Evolutionary conservation across 805 yeast species (phyloP).

Genomic region (Candida qinlingensis): DNA sequence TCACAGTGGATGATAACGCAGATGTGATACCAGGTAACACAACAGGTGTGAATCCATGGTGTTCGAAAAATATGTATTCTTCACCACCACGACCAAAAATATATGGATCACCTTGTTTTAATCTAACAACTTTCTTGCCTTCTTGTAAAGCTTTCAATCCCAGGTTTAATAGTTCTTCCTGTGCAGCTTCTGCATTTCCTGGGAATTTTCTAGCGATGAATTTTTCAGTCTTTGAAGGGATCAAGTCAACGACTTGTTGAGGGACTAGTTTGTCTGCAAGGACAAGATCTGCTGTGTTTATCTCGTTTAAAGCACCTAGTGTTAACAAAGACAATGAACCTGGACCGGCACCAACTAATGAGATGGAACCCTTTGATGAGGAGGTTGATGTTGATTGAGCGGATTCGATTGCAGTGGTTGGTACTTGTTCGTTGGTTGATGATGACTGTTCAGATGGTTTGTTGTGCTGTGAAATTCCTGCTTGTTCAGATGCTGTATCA

Average conservation of each 20-base stretch:
- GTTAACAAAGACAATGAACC: slow-evolving; percentile 82
- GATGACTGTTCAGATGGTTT: slow-evolving; percentile 27
- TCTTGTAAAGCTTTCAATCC: slow-evolving; percentile 60
- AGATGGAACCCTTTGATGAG: slow-evolving; percentile 46
- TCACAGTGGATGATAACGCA: slow-evolving; percentile 81
- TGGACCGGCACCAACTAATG: slow-evolving; percentile 93
- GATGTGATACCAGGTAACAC: slow-evolving; percentile 89
- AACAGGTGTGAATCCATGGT: slow-evolving; percentile 62
- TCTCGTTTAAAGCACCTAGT: slow-evolving; percentile 76
- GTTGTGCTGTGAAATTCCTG: neutral
- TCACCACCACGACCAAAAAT: slow-evolving; percentile 97
- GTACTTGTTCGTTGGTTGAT: neutral
- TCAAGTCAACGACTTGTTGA: slow-evolving; percentile 71
- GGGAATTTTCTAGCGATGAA: slow-evolving; percentile 94
- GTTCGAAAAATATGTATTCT: slow-evolving; percentile 65
- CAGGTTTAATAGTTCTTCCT: slow-evolving; percentile 68
- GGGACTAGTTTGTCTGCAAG: slow-evolving; percentile 93
- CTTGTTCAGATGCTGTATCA: neutral
- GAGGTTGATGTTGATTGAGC: slow-evolving; percentile 20
- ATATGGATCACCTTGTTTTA: slow-evolving; percentile 96
- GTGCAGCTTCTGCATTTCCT: slow-evolving; percentile 94
- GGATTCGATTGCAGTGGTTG: too few species aligned
- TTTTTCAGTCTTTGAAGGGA: slow-evolving; percentile 69
- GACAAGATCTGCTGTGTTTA: slow-evolving; percentile 75
- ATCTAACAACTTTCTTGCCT: slow-evolving; percentile 78